Evolutionary conservation across 306 rosid genomes (phyloP), one percentile per base, ranked within the genome.

Genomic region (Styphnolobium japonicum): DNA sequence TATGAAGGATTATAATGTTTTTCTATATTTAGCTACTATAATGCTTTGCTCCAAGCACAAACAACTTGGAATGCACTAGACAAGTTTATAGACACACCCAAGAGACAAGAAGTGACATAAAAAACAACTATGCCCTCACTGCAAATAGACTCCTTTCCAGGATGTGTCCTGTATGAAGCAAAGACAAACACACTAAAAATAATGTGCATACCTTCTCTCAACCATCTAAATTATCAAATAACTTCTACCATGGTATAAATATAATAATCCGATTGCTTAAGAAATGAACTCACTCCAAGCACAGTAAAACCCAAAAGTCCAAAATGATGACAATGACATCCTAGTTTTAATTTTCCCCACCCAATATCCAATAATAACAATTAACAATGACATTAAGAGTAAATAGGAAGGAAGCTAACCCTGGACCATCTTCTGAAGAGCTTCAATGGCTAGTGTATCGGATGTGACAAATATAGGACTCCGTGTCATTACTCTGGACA

Each of bases 371-470:
- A 63, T 11, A 2, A 27, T 11, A 21, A n/a, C 19, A 9, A 56
- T 6, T 31, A 31, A 18, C 18, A 45, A 45, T 12, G 18, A 11
- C 51, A 11, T 15, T 27, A 14, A 66, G 11, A 60, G 10, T 43
- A 62, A 39, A 22, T 29, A 40, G n/a, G 16, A 18, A 15, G 0
- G 62, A 53, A 45, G 60, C 86, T 67, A 60, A 93, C 99, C 99
- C 45, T 91, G 96, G 25, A 93, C 88, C 99, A 95, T 95, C 86
- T 88, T 93, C 84, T 95, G 99, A 74, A 95, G 97, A 64, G 99
- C 99, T 64, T 95, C 99, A 27, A 95, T 79, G 33, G 99, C 99
- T 4, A 91, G 92, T 1, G 97, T 81, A 85, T 95, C 99, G 0
- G 98, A 81, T 7, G 92, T 81, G 14, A 95, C 97, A 85, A 93